Evolutionary conservation across 2,329 filamentous ascomycete genomes (phyloP), one percentile per base, ranked within the genome.

Genomic region (Pyrenochaeta sp.): DNA sequence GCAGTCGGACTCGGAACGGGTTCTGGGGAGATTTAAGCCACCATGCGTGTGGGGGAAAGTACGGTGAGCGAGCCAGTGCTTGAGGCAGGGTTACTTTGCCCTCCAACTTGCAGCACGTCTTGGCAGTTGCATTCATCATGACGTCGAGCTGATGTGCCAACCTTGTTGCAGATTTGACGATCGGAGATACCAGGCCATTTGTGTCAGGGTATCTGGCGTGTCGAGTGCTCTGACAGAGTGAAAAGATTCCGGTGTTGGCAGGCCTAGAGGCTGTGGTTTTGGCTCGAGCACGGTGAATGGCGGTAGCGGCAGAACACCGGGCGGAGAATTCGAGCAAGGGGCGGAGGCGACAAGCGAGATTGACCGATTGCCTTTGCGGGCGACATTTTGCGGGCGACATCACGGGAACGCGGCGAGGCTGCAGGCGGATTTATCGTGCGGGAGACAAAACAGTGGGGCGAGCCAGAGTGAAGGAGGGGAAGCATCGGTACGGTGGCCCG

Each of bases 401-500:
- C 19, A 11, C 24, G 38, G 44, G 44, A 47, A 9, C 9, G 10
- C 37, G 39, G 44, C 51, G 47, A 48, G 43, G 50, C 41, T 50
- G 52, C 42, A 48, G n/a, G 53, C 36, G 42, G 35, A 28, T 50
- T 38, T 35, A 38, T 45, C 43, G 41, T 35, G 49, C 46, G 40
- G 30, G 38, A 43, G 42, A 43, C 40, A 36, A 42, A n/a, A n/a
- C 49, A 53, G 49, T 27, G 20, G 39, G 45, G 44, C 38, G 44
- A 28, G 29, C 47, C 51, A 43, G 24, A 17, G 43, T 45, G 44
- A 36, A 45, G 32, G 47, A 54, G 48, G 51, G 46, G 46, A 51
- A 51, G 44, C 29, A 41, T 41, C 53, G 51, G n/a, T n/a, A n/a
- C n/a, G n/a, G n/a, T n/a, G n/a, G 53, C 42, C 53, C 53, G 53